Base-by-base conservation (phyloP, 139 green algal genomes). In the Coelastrella sp. region DNA sequence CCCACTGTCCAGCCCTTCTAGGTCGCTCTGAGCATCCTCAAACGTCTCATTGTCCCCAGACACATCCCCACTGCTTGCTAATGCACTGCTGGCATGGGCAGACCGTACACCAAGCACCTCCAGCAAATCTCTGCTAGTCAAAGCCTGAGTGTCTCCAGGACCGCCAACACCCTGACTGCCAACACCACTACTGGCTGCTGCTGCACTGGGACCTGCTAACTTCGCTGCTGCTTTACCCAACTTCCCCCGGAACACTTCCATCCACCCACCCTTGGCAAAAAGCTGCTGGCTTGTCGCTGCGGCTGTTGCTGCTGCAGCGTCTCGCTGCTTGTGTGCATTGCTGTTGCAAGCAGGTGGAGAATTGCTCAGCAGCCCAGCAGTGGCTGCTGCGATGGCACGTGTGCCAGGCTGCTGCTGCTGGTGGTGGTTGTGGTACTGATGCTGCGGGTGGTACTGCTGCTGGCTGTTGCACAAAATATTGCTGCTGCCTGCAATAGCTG, bases 181-280 rank as follows among this genome's bases (percentile, higher is more conserved):
- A 58, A 14, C 74, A n/a, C 15, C 58, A 20, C 80, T 88, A 68
- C 66, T 70, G 9, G 82, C 63, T 25, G 82, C 82, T 27, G 65
- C 65, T 14, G 82, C 82, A 66, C 49, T 68, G 7, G 84, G 68
- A 7, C 84, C 84, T 57, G 84, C 84, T 22, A 88, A n/a, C 49
- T 88, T 88, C 4, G 84, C 84, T 15, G 84, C 84, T 58, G 84
- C 84, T n/a, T 88, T 88, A 11, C 84, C 84, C 22, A 88, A 68
- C 84, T 88, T 88, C 7, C 84, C 84, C 15, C 84, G 35, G 9
- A 88, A 88, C 49, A 88, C 68, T 22, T 88, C 84, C 84, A 88
- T 88, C 84, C 84, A 88, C 8, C 84, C 84, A 59, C 84, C 84
- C 10, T 75, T 75, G 11, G 68, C 84, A 81, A 88, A 88, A 19